Percentiles rank a stretch among this genome's conserved stretches.
Conservation (phyloP, 768 basidiomycete species). For the Tulasnella sp. region DNA sequence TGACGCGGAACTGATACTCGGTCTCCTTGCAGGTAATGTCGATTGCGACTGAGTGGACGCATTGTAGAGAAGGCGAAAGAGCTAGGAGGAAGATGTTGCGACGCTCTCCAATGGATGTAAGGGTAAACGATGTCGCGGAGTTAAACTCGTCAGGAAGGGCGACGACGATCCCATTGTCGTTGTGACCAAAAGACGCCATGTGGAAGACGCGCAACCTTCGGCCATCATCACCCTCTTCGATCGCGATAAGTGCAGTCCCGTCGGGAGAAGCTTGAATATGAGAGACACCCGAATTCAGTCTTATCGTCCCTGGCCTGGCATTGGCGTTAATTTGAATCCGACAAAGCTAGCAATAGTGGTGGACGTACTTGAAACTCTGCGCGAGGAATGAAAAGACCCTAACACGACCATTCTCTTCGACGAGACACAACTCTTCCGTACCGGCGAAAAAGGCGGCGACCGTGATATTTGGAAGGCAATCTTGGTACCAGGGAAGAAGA, state of each 20-base stretch:
- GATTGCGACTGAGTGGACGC: conserved; percentile 34
- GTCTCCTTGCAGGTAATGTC: conserved; percentile 44
- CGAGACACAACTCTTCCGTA: conserved; percentile 40
- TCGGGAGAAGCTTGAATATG: conserved; percentile 39
- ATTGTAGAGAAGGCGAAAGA: conserved; percentile 27
- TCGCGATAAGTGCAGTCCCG: conserved; percentile 38
- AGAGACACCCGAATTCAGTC: conserved; percentile 36
- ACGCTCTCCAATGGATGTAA: conserved; percentile 38
- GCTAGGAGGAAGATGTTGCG: conserved; percentile 33
- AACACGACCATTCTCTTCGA: conserved; percentile 34
- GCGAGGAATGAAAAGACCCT: conserved; percentile 43
- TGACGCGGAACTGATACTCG: conserved; percentile 43
- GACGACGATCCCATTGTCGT: conserved; percentile 32
- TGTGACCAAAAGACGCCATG: conserved; percentile 44
- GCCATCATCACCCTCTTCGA: conserved; percentile 17
- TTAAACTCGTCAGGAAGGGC: conserved; percentile 23
- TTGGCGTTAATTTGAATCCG: neutral
- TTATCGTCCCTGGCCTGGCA: conserved; percentile 19
- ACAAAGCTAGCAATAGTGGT: neutral
- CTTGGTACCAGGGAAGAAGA: conserved; percentile 34
- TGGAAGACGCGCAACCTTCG: conserved; percentile 33
- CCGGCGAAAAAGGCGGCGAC: conserved; percentile 37
- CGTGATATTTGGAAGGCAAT: conserved; percentile 23
- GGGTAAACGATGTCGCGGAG: conserved; percentile 18
- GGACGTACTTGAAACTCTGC: conserved; percentile 39